Percentiles rank a stretch among this genome's conserved stretches.
phyloP scores from a whole-genome alignment of 345 rosid genomes.

The Firmiana major region DNA sequence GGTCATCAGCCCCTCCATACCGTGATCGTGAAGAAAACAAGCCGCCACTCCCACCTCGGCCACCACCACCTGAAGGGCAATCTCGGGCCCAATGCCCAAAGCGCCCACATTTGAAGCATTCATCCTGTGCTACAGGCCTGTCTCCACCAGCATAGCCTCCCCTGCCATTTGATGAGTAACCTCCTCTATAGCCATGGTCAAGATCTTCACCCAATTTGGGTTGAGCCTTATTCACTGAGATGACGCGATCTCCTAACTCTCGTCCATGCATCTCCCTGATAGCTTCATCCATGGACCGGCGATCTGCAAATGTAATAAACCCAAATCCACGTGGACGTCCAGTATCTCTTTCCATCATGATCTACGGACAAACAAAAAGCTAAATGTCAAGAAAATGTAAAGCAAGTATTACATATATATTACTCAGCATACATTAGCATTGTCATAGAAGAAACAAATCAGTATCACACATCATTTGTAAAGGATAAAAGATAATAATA shows the following conservation, averaged over 20 bases:
- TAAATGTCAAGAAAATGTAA: slow-evolving; percentile 26
- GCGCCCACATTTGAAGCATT: slow-evolving; percentile 95
- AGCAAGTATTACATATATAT: slow-evolving; percentile 8
- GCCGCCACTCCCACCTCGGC: slow-evolving; percentile 68
- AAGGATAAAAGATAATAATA: background rate
- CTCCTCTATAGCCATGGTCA: slow-evolving; percentile 78
- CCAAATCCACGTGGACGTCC: slow-evolving; percentile 98
- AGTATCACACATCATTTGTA: background rate
- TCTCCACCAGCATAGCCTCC: slow-evolving; percentile 68
- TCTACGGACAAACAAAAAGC: slow-evolving; percentile 46
- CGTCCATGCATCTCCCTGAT: slow-evolving; percentile 96
- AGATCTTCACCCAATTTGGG: slow-evolving; percentile 81
- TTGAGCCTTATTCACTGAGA: slow-evolving; percentile 97
- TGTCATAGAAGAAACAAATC: background rate
- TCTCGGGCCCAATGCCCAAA: slow-evolving; percentile 98
- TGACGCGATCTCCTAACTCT: slow-evolving; percentile 78
- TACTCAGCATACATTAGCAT: background rate
- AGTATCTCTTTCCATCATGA: slow-evolving; percentile 94
- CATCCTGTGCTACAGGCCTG: slow-evolving; percentile 76
- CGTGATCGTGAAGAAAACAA: slow-evolving; percentile 71
- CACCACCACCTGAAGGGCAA: slow-evolving; percentile 85
- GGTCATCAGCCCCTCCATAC: slow-evolving; percentile 67
- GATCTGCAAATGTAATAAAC: slow-evolving; percentile 89
- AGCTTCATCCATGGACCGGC: slow-evolving; percentile 92
- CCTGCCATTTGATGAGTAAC: slow-evolving; percentile 67